Base-by-base conservation (phyloP, 169 alveolate species). In the Eimeria maxima region DNA sequence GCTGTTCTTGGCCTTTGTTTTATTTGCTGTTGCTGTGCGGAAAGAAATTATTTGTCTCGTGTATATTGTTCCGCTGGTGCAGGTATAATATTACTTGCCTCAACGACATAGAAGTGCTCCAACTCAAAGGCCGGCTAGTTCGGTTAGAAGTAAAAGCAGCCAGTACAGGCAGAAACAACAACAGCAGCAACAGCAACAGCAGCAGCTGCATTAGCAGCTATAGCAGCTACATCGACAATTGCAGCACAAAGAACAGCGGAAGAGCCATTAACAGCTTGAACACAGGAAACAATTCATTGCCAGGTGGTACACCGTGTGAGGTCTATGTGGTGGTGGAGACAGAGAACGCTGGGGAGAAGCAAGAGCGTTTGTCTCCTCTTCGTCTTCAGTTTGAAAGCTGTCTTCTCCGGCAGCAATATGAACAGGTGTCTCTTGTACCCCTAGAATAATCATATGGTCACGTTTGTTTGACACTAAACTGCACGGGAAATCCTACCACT, bases 311-410 rank as follows among this genome's bases (percentile, higher is more conserved):
- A 47, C 57, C 47, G 11, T 38, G 20, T 16, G 87, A 76, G 13
- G 44, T 76, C 16, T n/a, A 16, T 22, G 60, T 76, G n/a, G 87
- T 76, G 38, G 13, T 76, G 6, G 45, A 76, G 53, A 76, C 55
- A 22, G 57, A n/a, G 57, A 29, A 76, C 18, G 87, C 57, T 29
- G 45, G 13, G 57, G 87, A 76, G 38, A 29, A 76, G 53, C 87
- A 55, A 38, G 57, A 76, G 33, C 57, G 57, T 76, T 47, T 76
- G 13, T 76, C 57, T 76, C 87, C 87, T 47, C n/a, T 33, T n/a
- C 33, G 27, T 24, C 4, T 76, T 11, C n/a, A 14, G n/a, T 76
- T 38, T 42, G 87, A 76, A 55, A 60, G 87, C 47, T 76, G 87
- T 47, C 87, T 76, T 11, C 27, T 47, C 87, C 87, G 14, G 18